Conservation (phyloP, 2,329 filamentous ascomycete species). For the Dactylella cylindrospora region DNA sequence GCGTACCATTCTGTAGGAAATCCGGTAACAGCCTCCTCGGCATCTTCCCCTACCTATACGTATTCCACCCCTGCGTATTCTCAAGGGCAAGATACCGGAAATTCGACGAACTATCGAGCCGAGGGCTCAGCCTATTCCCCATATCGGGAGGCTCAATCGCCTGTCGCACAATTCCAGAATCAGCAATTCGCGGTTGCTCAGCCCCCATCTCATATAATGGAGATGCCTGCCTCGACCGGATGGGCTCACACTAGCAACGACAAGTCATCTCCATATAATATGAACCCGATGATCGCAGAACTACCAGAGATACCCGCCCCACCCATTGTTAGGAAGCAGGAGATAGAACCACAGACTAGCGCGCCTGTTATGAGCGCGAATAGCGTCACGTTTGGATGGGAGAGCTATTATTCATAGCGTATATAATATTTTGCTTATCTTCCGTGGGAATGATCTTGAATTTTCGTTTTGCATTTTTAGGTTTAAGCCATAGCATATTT, state of each 20-base stretch:
- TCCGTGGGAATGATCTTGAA: too few relatives aligned
- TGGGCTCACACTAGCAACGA: background rate
- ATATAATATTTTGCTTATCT: too few relatives aligned
- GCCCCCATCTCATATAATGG: conserved; percentile 8
- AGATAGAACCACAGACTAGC: conserved; percentile 3
- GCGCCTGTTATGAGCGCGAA: conserved; percentile 41
- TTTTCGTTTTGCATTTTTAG: too few relatives aligned
- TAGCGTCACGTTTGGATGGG: conserved; percentile 34
- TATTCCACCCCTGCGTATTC: too few relatives aligned
- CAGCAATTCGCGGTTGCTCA: too few relatives aligned
- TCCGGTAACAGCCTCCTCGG: background rate
- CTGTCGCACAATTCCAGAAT: too few relatives aligned
- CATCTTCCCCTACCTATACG: background rate
- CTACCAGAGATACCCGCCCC: conserved; percentile 20
- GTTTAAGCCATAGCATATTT: too few relatives aligned
- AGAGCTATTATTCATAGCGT: conserved; percentile 28
- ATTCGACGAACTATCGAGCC: conserved; percentile 1
- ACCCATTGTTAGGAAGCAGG: background rate
- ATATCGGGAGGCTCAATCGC: background rate
- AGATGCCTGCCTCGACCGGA: conserved; percentile 30
- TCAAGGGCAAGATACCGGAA: background rate
- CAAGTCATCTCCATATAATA: conserved; percentile 21
- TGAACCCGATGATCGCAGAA: conserved; percentile 32
- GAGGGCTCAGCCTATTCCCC: background rate
- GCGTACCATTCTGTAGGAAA: conserved; percentile 7